These are phyloP conservation scores for Microcyclospora tardicrescens DNA, from an alignment of 2,329 filamentous ascomycete genomes.

Conservation along the genomic window DNA sequence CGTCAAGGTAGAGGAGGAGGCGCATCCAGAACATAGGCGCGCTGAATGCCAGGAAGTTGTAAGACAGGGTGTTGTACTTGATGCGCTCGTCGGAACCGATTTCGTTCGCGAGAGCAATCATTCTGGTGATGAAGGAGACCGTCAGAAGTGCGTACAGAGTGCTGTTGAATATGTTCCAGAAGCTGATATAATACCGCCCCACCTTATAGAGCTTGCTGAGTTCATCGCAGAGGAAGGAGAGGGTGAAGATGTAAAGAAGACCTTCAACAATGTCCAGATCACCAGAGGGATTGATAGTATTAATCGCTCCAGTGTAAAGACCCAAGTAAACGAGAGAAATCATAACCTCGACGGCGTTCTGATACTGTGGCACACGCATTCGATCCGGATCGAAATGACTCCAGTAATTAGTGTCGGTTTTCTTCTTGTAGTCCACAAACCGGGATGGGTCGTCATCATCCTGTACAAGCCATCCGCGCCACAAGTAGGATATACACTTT, in stretches of 20 bases:
- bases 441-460: constrained; percentile 80
- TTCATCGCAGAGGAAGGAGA: constrained; percentile 85
- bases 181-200: constrained; percentile 77
- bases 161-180: constrained; percentile 90
- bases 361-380: constrained; percentile 83
- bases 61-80: constrained; percentile 66
- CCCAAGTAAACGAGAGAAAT: constrained; percentile 72
- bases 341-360: constrained; percentile 78
- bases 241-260: constrained; percentile 77
- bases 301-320: constrained; percentile 83
- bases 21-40: constrained; percentile 97
- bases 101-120: constrained; percentile 60
- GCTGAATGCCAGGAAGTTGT: constrained; percentile 86
- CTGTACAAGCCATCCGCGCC: constrained; percentile 94
- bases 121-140: constrained; percentile 64
- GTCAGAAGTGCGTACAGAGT: constrained; percentile 67
- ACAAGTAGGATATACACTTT: constrained; percentile 84
- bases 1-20: constrained; percentile 82
- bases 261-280: constrained; percentile 76
- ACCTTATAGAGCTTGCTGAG: constrained; percentile 85
- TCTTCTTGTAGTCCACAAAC: constrained; percentile 77
- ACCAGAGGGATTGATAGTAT: constrained; percentile 71
- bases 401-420: constrained; percentile 65
- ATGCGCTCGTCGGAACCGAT: constrained; percentile 37
- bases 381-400: constrained; percentile 84